Conservation (phyloP, 257 asterid genomes). For the Sherardia arvensis region DNA sequence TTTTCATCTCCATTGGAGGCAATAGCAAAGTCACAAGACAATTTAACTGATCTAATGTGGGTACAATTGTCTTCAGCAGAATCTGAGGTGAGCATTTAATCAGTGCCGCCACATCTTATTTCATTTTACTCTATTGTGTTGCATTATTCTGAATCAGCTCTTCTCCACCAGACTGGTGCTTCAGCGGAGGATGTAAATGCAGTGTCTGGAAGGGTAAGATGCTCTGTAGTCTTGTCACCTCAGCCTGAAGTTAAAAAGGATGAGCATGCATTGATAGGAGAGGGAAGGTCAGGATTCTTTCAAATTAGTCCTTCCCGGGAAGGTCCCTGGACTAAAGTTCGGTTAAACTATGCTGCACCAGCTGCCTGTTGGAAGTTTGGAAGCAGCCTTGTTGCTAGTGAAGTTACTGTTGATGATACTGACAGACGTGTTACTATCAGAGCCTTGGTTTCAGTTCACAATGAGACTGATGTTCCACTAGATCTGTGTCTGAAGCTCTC, state of each 20-base stretch:
- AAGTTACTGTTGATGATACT: constrained; percentile 65
- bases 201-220: constrained; percentile 51
- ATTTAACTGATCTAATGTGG: constrained; percentile 47
- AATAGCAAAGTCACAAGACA: constrained; percentile 34
- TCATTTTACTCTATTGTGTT: background rate
- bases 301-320: constrained; percentile 77
- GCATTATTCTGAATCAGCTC: constrained; percentile 8
- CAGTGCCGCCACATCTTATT: constrained; percentile 5
- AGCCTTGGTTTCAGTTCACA: constrained; percentile 82
- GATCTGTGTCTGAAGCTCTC: constrained; percentile 58
- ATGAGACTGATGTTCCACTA: constrained; percentile 55
- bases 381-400: constrained; percentile 81
- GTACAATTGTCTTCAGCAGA: constrained; percentile 54
- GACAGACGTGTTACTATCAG: constrained; percentile 66
- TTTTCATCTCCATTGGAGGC: constrained; percentile 51
- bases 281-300: constrained; percentile 48
- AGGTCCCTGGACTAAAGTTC: constrained; percentile 90
- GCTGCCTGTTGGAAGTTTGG: constrained; percentile 89
- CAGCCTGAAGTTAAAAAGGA: constrained; percentile 29
- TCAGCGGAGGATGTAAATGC: constrained; percentile 16
- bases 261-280: constrained; percentile 28
- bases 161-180: constrained; percentile 31
- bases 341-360: constrained; percentile 89
- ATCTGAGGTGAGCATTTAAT: constrained; percentile 40
- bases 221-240: constrained; percentile 50